Evolutionary conservation across 2,329 filamentous ascomycete species (phyloP).

Genomic region (Colletotrichum sp.): DNA sequence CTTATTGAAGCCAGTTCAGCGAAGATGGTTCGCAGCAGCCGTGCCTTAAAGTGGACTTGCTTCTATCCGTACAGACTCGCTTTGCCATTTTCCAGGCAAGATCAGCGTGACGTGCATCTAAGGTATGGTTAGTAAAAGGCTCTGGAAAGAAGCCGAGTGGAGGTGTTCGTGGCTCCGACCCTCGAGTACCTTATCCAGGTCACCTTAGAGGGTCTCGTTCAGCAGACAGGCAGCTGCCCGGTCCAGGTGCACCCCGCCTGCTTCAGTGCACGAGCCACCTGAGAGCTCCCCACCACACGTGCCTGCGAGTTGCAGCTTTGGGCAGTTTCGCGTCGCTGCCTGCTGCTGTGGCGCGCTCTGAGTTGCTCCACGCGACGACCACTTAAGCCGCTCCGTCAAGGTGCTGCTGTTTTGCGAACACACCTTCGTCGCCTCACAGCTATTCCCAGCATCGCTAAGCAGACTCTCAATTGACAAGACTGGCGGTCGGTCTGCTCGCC

Average conservation of each 20-base stretch:
- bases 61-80: not conserved
- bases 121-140: not conserved
- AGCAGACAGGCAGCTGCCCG: not conserved
- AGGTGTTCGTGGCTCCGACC: not conserved
- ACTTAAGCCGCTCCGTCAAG: not conserved
- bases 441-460: not conserved
- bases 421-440: not conserved
- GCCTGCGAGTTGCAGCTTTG: not conserved
- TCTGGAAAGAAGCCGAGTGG: not conserved
- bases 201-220: not conserved
- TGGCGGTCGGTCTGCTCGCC: not conserved
- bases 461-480: not conserved
- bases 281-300: not conserved
- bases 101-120: not conserved
- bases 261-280: not conserved
- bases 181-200: not conserved
- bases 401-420: not conserved
- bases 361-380: not conserved
- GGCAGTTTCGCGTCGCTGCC: not conserved
- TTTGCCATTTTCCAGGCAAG: not conserved
- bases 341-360: not conserved
- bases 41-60: no score
- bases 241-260: not conserved
- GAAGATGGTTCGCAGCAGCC: no score
- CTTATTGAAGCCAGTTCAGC: no score